Conservation (phyloP, 2,329 filamentous ascomycete genomes). For the Trichoderma cornu-damae region DNA sequence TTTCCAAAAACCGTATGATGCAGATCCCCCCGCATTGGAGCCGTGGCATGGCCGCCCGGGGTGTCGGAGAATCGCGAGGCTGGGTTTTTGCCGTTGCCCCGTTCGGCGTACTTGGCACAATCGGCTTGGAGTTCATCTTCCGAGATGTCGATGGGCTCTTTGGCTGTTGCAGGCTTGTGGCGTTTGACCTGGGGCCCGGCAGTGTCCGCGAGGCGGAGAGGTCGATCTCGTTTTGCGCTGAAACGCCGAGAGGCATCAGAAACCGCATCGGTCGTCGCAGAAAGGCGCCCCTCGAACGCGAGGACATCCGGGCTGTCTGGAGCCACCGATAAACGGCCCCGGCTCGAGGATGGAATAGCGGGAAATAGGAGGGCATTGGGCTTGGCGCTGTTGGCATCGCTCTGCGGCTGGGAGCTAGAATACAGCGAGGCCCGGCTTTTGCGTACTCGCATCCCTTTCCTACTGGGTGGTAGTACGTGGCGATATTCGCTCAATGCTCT, state of each 20-base stretch:
- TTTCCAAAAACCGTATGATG: slow-evolving; percentile 22
- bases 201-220: background rate
- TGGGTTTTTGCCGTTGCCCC: background rate
- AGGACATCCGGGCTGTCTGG: slow-evolving; percentile 27
- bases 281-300: slow-evolving; percentile 19
- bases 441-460: background rate
- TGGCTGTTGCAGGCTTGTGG: background rate
- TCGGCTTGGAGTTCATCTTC: slow-evolving; percentile 31
- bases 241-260: slow-evolving; percentile 24
- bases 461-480: slow-evolving; percentile 13
- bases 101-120: background rate
- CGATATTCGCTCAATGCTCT: slow-evolving; percentile 23
- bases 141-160: slow-evolving; percentile 23
- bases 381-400: background rate
- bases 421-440: slow-evolving; percentile 11
- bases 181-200: slow-evolving; percentile 22
- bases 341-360: background rate
- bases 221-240: slow-evolving; percentile 14
- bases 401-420: background rate
- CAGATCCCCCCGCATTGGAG: slow-evolving; percentile 28
- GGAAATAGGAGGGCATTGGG: background rate
- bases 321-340: background rate
- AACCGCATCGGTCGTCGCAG: slow-evolving; percentile 18
- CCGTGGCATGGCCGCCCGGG: background rate
- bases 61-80: background rate